These are phyloP conservation scores for Botryotinia calthae DNA, from an alignment of 2,329 filamentous ascomycete genomes.

Conservation along the genomic window DNA sequence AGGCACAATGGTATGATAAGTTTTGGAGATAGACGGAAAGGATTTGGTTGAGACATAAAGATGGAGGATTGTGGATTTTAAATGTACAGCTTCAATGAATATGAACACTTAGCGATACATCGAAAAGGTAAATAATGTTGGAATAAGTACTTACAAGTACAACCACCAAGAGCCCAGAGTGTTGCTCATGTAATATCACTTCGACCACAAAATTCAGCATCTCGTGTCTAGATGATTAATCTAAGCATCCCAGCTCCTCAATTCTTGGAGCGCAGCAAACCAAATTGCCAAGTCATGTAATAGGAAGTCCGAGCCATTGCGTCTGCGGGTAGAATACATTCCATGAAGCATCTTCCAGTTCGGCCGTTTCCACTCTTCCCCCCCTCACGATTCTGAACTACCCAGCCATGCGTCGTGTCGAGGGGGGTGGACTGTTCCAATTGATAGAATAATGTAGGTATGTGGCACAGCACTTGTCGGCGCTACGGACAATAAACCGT, in stretches of 20 bases:
- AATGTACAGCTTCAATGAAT: background rate
- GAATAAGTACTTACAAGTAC: background rate
- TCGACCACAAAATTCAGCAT: background rate
- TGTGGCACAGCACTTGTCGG: background rate
- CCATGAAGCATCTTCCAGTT: background rate
- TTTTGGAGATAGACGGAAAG: background rate
- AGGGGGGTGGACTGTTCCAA: too few species aligned
- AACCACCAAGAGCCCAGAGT: background rate
- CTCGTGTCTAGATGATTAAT: background rate
- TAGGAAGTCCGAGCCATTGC: background rate
- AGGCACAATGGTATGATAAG: background rate
- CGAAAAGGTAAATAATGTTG: background rate
- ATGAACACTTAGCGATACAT: background rate
- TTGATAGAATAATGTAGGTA: background rate
- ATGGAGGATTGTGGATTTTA: background rate
- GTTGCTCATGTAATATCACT: background rate
- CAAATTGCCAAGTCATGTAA: conserved; percentile 4
- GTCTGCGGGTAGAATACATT: background rate
- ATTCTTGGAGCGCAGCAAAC: background rate
- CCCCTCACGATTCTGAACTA: background rate
- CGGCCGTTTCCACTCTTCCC: background rate
- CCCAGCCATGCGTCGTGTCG: background rate
- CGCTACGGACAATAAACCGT: background rate
- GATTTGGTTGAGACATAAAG: background rate
- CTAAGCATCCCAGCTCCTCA: background rate